Evolutionary conservation across 768 basidiomycete species (phyloP).

Genomic region (Baorangia bicolor): DNA sequence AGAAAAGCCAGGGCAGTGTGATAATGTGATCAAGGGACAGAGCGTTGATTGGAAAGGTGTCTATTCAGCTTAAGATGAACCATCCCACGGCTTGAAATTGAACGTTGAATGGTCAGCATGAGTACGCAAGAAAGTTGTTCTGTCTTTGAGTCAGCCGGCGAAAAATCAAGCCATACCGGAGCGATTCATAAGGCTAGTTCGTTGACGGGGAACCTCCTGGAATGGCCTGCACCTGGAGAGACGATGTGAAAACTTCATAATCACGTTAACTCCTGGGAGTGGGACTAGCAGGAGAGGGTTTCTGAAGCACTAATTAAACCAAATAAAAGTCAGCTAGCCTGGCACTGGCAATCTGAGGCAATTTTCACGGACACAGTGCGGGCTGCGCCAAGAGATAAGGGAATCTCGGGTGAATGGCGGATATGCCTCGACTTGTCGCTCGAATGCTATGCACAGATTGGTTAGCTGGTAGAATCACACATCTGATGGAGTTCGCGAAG

Average conservation of each 20-base stretch:
- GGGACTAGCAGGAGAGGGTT: too few species aligned
- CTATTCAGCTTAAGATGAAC: neutral
- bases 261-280: neutral
- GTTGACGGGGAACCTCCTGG: neutral
- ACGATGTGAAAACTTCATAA: neutral
- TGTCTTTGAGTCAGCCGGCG: neutral
- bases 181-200: too few species aligned
- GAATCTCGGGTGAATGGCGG: neutral
- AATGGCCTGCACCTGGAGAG: neutral
- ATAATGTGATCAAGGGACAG: neutral
- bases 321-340: neutral
- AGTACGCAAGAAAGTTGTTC: neutral
- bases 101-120: too few species aligned
- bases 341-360: neutral
- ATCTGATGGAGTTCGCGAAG: neutral
- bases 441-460: neutral
- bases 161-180: neutral
- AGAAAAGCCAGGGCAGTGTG: neutral
- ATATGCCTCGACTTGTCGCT: conserved; percentile 9
- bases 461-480: neutral
- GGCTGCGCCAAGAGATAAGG: neutral
- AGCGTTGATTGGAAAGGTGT: neutral
- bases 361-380: neutral
- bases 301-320: neutral
- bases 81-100: neutral